phyloP scores from a whole-genome alignment of 768 basidiomycete genomes.

The Pisolithus orientalis region DNA sequence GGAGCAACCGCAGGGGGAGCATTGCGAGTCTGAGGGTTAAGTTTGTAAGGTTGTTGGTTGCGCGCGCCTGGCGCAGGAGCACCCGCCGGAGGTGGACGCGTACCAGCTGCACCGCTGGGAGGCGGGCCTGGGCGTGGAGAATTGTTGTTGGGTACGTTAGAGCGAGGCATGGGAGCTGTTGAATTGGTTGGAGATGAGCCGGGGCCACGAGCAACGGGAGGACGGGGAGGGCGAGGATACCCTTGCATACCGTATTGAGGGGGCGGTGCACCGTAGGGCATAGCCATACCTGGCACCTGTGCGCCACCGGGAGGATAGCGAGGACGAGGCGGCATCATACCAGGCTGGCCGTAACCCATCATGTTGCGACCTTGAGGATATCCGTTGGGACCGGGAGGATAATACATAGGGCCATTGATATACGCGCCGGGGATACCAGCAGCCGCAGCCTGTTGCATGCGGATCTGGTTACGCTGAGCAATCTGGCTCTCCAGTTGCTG shows the following conservation, averaged over 20 bases:
- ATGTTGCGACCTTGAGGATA: slow-evolving; percentile 60
- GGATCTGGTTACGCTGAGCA: slow-evolving; percentile 91
- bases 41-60: slow-evolving; percentile 27
- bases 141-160: slow-evolving; percentile 53
- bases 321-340: slow-evolving; percentile 84
- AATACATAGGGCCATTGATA: slow-evolving; percentile 53
- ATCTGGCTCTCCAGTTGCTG: slow-evolving; percentile 99
- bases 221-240: slow-evolving; percentile 56
- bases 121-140: slow-evolving; percentile 41
- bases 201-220: slow-evolving; percentile 60
- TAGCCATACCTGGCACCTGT: slow-evolving; percentile 64
- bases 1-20: slow-evolving; percentile 27
- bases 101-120: slow-evolving; percentile 35
- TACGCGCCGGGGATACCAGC: slow-evolving; percentile 65
- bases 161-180: slow-evolving; percentile 59
- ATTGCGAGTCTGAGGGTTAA: slow-evolving; percentile 32
- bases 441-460: slow-evolving; percentile 92
- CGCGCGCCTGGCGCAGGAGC: slow-evolving; percentile 39
- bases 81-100: slow-evolving; percentile 37
- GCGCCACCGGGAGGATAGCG: slow-evolving; percentile 70
- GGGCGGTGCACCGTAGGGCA: slow-evolving; percentile 67
- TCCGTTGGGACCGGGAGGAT: slow-evolving; percentile 66
- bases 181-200: slow-evolving; percentile 64
- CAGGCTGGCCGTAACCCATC: slow-evolving; percentile 81
- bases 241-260: slow-evolving; percentile 72